Evolutionary conservation across 2,329 filamentous ascomycete genomes (phyloP), one percentile per base, ranked within the genome.

Genomic region (Pestalotiopsis sp.): DNA sequence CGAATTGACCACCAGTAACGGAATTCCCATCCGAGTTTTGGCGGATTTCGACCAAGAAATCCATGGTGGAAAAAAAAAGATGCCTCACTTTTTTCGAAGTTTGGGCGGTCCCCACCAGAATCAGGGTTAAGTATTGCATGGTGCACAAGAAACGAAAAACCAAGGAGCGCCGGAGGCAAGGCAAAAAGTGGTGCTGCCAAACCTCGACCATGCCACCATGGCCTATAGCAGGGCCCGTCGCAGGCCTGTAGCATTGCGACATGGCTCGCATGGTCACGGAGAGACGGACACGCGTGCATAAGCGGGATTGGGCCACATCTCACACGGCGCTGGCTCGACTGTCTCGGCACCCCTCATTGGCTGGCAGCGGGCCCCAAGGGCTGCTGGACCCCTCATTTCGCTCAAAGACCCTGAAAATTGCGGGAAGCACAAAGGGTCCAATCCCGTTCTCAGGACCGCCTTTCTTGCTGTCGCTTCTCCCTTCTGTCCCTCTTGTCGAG

Each of bases 341-440:
- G 17, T n/a, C 14, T 9, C 17, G 17, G 45, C 14, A n/a, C 45
- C 20, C 17, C 4, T 2, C 11, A 52, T 52, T 52, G 45, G 45
- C 45, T 52, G 45, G 45, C n/a, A 9, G 20, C 6, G 20, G 45
- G 20, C 45, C 45, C 17, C 36, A 58, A 57, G 62, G 67, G 66
- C 39, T 36, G 31, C 57, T 56, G 25, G 59, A 68, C 68, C 69
- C 41, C 52, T 31, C 62, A 52, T 36, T 61, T 52, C 25, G 25
- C 62, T 63, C 62, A 66, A 67, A 70, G 71, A 73, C 71, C 71
- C 71, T 73, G 71, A 67, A 71, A 59, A 59, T 71, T 72, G 20
- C 38, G 64, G 65, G 67, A 73, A 73, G 70, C 71, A 73, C 61
- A 68, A 73, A 73, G 71, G 71, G 71, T 73, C 68, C 56, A 64